Percentiles rank a stretch among this genome's conserved stretches.
Evolutionary conservation across 805 yeast genomes (phyloP).

Genomic region (Lipomyces kockii): DNA sequence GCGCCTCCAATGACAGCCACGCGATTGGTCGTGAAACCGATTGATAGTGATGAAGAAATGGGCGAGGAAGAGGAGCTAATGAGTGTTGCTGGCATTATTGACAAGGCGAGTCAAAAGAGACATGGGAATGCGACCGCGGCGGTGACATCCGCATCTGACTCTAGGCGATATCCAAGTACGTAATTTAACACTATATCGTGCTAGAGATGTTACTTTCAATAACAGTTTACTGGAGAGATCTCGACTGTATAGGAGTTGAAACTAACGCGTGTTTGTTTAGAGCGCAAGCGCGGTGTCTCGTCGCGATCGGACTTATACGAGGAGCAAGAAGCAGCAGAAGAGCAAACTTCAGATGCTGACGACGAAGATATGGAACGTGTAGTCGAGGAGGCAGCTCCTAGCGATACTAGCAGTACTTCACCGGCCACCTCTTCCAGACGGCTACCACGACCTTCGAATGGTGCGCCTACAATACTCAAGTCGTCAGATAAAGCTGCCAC

Average conservation of each 20-base stretch:
- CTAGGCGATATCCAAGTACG: background rate
- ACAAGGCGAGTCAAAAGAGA: background rate
- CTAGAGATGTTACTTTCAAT: background rate
- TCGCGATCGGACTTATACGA: conserved; percentile 2
- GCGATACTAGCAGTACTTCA: conserved; percentile 13
- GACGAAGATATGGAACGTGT: conserved; percentile 17
- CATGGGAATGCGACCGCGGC: background rate
- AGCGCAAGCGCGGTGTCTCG: conserved; percentile 1
- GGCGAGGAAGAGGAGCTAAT: background rate
- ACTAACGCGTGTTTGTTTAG: background rate
- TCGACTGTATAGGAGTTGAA: background rate
- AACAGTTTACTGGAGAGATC: background rate
- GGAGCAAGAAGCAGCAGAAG: conserved; percentile 3
- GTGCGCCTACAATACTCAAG: conserved; percentile 3
- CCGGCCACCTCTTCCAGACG: conserved; percentile 7
- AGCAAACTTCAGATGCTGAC: conserved; percentile 6
- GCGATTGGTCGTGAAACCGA: background rate
- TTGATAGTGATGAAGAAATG: background rate
- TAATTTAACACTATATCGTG: background rate
- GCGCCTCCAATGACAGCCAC: background rate
- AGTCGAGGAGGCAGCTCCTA: conserved; percentile 18
- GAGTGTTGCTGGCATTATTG: background rate
- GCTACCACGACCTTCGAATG: conserved; percentile 15
- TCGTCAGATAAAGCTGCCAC: background rate
- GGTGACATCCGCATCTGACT: background rate